Conservation (phyloP, 495 filamentous ascomycete species). For the Podospora pseudoanserina region DNA sequence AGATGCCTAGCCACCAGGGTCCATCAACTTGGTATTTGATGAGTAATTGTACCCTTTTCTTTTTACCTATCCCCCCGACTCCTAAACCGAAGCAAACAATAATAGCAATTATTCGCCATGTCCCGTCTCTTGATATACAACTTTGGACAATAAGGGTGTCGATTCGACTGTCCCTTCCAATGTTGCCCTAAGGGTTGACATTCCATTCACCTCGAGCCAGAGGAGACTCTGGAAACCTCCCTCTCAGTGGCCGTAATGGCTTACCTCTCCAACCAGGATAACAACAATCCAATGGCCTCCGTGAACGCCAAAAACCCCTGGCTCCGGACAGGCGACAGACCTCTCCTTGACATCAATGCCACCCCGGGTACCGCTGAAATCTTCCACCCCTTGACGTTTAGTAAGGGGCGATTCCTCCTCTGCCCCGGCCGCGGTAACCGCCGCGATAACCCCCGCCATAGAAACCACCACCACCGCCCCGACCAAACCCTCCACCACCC, state of each 20-base stretch:
- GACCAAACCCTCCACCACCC: not conserved
- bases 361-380: not conserved
- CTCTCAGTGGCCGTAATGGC: not conserved
- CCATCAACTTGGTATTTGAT: not conserved
- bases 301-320: too few species aligned
- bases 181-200: not conserved
- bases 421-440: constrained; percentile 71
- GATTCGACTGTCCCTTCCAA: not conserved
- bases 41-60: not conserved
- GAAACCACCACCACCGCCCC: constrained; percentile 42
- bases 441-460: constrained; percentile 77
- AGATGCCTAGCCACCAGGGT: not conserved
- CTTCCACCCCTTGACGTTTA: constrained; percentile 28
- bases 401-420: constrained; percentile 81
- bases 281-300: too few species aligned
- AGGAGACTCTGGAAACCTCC: not conserved
- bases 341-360: too few species aligned
- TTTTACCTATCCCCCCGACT: not conserved
- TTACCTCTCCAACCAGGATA: too few species aligned
- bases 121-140: not conserved
- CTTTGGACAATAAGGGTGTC: not conserved
- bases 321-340: too few species aligned
- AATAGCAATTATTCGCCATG: not conserved
- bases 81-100: not conserved
- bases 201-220: not conserved